These are phyloP conservation scores for Saccharomycopsis oosterbeekiorum DNA, from an alignment of 805 yeast species.

Conservation along the genomic window DNA sequence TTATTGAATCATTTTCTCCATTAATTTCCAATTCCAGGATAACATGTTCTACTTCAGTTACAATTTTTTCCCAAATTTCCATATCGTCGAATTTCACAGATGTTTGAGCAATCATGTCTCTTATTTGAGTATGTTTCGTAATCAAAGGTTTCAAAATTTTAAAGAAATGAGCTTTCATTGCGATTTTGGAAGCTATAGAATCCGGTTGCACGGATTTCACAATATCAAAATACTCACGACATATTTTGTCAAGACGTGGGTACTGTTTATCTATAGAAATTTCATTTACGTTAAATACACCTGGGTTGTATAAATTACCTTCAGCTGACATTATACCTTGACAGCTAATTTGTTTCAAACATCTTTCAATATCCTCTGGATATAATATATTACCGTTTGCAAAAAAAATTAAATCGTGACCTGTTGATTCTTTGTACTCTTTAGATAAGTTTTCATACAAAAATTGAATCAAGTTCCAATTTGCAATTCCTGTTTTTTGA, in stretches of 20 bases:
- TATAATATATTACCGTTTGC: slow-evolving; percentile 94
- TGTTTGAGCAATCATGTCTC: slow-evolving; percentile 53
- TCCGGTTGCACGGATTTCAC: slow-evolving; percentile 43
- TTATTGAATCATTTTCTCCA: slow-evolving; percentile 38
- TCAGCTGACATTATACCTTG: slow-evolving; percentile 98
- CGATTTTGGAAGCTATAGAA: slow-evolving; percentile 57
- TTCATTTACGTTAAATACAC: slow-evolving; percentile 43
- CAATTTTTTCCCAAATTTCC: slow-evolving; percentile 46
- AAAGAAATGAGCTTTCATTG: slow-evolving; percentile 90
- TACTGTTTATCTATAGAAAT: slow-evolving; percentile 44
- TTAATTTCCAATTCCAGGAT: slow-evolving; percentile 49
- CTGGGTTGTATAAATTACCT: slow-evolving; percentile 90
- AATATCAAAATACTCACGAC: slow-evolving; percentile 83
- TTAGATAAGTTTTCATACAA: slow-evolving; percentile 65
- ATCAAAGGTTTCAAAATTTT: slow-evolving; percentile 77
- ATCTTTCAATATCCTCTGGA: slow-evolving; percentile 69
- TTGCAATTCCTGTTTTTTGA: slow-evolving; percentile 89
- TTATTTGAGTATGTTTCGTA: slow-evolving; percentile 62
- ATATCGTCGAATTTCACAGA: slow-evolving; percentile 28
- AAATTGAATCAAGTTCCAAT: slow-evolving; percentile 73
- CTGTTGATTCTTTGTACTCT: slow-evolving; percentile 36
- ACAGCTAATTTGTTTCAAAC: slow-evolving; percentile 52
- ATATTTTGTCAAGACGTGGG: slow-evolving; percentile 76
- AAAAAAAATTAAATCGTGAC: slow-evolving; percentile 48
- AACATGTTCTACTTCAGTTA: slow-evolving; percentile 53